These are phyloP conservation scores for Mycena crocata DNA, from an alignment of 768 basidiomycete genomes.

Conservation along the genomic window DNA sequence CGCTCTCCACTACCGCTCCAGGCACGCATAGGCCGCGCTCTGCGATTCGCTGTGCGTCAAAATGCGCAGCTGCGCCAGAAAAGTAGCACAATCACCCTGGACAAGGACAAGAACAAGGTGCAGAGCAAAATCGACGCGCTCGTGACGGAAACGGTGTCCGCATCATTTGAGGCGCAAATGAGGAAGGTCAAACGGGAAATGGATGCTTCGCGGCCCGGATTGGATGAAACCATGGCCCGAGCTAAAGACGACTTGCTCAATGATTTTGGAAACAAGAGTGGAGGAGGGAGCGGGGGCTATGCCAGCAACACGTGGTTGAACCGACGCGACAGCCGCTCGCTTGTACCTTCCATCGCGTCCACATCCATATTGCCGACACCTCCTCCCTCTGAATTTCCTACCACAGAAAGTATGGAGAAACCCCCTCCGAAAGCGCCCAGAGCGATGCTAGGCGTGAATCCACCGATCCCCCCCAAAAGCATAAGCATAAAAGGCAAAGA, in stretches of 20 bases:
- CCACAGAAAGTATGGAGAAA: constrained; percentile 11
- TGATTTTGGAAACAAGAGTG: constrained; percentile 20
- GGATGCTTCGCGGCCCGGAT: constrained; percentile 2
- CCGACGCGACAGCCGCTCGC: constrained; percentile 22
- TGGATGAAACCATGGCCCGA: constrained; percentile 12
- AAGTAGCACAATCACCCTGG: background rate
- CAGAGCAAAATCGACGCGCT: constrained; percentile 15
- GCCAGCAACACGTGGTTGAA: constrained; percentile 16
- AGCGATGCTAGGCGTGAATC: constrained; percentile 3
- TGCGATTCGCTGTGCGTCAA: constrained; percentile 13
- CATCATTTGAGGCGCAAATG: constrained; percentile 28
- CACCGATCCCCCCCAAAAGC: background rate
- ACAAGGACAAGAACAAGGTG: constrained; percentile 6
- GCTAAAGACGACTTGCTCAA: constrained; percentile 15
- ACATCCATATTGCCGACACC: constrained; percentile 28
- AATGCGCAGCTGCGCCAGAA: constrained; percentile 18
- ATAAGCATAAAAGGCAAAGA: constrained; percentile 30
- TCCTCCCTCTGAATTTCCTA: constrained; percentile 12
- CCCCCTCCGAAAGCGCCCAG: constrained; percentile 21
- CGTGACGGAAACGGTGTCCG: constrained; percentile 14
- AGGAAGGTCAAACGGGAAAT: constrained; percentile 17
- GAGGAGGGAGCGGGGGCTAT: background rate
- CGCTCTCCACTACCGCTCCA: constrained; percentile 5
- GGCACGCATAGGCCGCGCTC: constrained; percentile 14
- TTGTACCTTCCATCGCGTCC: constrained; percentile 17